phyloP scores from a whole-genome alignment of 2,329 filamentous ascomycete species.

The Microdochium paspali region DNA sequence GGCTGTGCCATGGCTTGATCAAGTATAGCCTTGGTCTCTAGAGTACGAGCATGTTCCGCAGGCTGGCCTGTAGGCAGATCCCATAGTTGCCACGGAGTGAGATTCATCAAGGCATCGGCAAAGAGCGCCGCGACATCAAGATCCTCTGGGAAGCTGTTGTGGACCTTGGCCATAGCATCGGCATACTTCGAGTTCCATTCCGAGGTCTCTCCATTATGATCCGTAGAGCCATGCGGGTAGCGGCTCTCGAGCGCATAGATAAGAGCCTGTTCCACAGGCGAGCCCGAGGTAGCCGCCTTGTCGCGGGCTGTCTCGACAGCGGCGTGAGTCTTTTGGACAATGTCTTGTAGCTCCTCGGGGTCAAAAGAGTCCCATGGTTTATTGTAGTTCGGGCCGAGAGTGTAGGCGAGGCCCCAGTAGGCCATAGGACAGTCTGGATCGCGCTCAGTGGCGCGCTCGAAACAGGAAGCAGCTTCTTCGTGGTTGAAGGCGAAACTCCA shows the following conservation, averaged over 20 bases:
- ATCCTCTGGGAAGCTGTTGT: conserved; percentile 41
- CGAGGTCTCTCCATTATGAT: conserved; percentile 32
- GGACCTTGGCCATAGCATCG: conserved; percentile 47
- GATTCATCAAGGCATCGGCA: conserved; percentile 56
- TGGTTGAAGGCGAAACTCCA: conserved; percentile 74
- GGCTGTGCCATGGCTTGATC: conserved; percentile 45
- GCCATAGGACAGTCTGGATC: conserved; percentile 52
- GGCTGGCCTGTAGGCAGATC: conserved; percentile 49
- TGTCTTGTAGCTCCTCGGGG: conserved; percentile 42
- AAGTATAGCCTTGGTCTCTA: conserved; percentile 48
- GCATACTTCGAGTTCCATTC: conserved; percentile 52
- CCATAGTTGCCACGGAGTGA: conserved; percentile 58
- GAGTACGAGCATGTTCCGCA: conserved; percentile 39
- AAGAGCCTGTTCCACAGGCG: conserved; percentile 50
- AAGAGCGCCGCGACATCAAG: conserved; percentile 56
- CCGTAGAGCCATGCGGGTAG: conserved; percentile 44
- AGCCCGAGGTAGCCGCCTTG: conserved; percentile 19
- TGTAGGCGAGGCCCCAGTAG: conserved; percentile 63
- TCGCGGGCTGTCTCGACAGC: conserved; percentile 34
- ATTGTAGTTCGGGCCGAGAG: conserved; percentile 66
- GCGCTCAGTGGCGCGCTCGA: conserved; percentile 44
- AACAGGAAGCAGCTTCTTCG: conserved; percentile 58
- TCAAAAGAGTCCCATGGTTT: conserved; percentile 70
- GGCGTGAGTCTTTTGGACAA: conserved; percentile 35
- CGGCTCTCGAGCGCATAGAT: conserved; percentile 52